A percentile compares a stretch with the other conserved stretches of the same genome.
These are phyloP conservation scores for Corymbia citriodora DNA, from an alignment of 441 rosid species.

Conservation along the genomic window DNA sequence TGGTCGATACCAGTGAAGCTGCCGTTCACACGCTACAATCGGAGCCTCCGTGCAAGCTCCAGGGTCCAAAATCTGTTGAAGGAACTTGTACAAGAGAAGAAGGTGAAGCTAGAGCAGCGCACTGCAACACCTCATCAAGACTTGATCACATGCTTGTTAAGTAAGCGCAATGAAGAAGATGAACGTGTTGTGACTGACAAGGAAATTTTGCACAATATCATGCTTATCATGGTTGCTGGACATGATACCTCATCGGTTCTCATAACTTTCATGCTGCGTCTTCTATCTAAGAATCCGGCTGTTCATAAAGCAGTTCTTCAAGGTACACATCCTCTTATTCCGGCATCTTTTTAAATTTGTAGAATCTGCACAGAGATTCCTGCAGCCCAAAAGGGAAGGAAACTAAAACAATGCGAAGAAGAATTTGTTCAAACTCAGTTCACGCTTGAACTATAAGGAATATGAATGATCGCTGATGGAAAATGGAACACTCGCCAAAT, in stretches of 20 bases:
- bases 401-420: neutral
- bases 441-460: neutral
- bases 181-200: conserved; percentile 20
- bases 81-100: conserved; percentile 29
- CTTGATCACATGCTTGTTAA: conserved; percentile 37
- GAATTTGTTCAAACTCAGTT: neutral
- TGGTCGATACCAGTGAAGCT: conserved; percentile 11
- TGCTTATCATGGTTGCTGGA: conserved; percentile 44
- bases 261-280: conserved; percentile 9
- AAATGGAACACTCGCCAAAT: neutral
- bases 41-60: conserved; percentile 8
- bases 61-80: conserved; percentile 19
- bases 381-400: neutral
- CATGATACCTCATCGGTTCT: conserved; percentile 19
- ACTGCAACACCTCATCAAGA: conserved; percentile 23
- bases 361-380: neutral
- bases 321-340: conserved; percentile 13
- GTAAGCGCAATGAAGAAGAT: conserved; percentile 6
- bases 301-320: conserved; percentile 26
- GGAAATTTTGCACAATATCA: conserved; percentile 39
- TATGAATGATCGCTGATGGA: neutral
- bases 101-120: conserved; percentile 18
- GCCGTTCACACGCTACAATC: neutral
- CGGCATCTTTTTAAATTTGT: neutral
- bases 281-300: conserved; percentile 3